Evolutionary conservation across 345 rosid species (phyloP).

Genomic region (Noccaea bulbosa): DNA sequence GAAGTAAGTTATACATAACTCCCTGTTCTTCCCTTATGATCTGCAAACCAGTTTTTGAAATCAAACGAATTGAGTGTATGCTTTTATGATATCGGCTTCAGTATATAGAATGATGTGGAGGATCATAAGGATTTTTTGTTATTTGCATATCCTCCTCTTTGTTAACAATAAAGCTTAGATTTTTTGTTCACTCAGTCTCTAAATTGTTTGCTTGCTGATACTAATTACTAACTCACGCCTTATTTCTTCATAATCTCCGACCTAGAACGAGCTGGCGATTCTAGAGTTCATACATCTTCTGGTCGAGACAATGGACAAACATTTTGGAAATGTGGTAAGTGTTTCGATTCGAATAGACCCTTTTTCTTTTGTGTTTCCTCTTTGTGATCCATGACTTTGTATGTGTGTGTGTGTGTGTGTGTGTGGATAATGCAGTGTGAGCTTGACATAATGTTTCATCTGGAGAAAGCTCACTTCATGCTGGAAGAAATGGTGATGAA

Average conservation of each 20-base stretch:
- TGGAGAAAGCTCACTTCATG: conserved; percentile 99
- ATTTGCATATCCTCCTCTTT: neutral
- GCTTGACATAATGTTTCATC: conserved; percentile 97
- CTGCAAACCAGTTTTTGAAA: neutral
- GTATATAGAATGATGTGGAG: neutral
- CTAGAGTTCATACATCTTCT: conserved; percentile 93
- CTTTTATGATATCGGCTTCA: neutral
- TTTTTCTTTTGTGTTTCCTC: conserved; percentile 1
- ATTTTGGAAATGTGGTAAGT: conserved; percentile 96
- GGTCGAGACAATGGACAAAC: conserved; percentile 97
- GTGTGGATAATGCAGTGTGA: conserved; percentile 60
- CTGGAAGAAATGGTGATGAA: conserved; percentile 98
- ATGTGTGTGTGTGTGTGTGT: no score
- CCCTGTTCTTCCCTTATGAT: neutral
- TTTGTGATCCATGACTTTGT: conserved; percentile 7
- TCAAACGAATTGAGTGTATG: neutral
- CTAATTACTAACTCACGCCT: neutral
- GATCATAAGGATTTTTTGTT: neutral
- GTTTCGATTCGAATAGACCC: neutral
- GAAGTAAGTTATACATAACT: conserved; percentile 59
- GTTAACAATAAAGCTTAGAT: neutral
- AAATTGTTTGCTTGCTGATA: conserved; percentile 2
- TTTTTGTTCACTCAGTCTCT: neutral
- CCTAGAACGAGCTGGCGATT: conserved; percentile 89
- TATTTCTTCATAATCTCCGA: no score